Evolutionary conservation across 148 eudicot genomes (phyloP), one percentile per base, ranked within the genome.

Genomic region (Vaccinium macrocarpon): DNA sequence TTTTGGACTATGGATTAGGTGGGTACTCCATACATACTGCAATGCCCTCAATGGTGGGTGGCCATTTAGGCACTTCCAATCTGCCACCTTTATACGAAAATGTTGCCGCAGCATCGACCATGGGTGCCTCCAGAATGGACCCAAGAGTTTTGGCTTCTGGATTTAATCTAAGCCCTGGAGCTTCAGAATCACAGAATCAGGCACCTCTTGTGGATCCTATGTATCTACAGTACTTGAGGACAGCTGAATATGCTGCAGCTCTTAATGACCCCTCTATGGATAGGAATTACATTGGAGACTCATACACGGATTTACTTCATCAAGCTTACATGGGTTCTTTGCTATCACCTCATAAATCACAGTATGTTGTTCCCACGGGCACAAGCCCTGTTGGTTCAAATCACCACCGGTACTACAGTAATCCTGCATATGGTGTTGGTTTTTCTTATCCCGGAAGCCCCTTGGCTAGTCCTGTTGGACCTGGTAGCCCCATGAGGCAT

Each of bases 391-490:
- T 86, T 75, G 86, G 86, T 81, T 89, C 95, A 70, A 91, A 91
- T 86, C 97, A 85, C 80, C 90, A 92, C 86, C 97, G 93, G 72
- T 93, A 97, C 84, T 97, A 90, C 80, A 93, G 91, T 21, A 95
- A 90, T 86, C 93, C 93, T 78, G 89, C 93, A 19, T 95, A 78
- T 88, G 95, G 90, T 51, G 91, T 92, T 59, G 99, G 98, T 75
- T 89, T 95, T 89, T 95, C 98, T 10, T 95, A 95, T 90, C 96
- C 94, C 48, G 99, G 98, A 86, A 94, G 96, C 84, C 92, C 98
- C 46, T 83, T 94, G 92, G 88, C 91, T 50, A 90, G 92, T 89
- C 93, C 97, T 38, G 93, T 76, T 86, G 98, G 95, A 51, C 91
- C 98, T 70, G 94, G 96, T 84, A 95, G 98, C 84, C 98, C 99